Conservation (phyloP, 1,284 basidiomycete genomes). For the Peniophora sp. region DNA sequence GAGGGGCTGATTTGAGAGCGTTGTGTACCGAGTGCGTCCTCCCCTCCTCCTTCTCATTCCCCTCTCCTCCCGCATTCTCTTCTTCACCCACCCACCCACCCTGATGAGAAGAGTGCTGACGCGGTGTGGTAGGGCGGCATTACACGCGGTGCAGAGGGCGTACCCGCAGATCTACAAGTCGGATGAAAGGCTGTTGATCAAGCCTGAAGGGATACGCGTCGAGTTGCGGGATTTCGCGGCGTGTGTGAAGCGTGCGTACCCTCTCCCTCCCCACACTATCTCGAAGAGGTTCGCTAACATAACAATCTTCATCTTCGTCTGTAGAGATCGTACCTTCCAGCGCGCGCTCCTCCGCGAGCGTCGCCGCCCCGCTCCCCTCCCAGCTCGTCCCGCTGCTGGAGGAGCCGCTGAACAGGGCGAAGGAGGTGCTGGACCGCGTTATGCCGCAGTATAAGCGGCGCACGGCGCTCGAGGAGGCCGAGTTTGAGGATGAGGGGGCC, state of each 20-base stretch:
- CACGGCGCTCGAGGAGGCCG: slow-evolving; percentile 87
- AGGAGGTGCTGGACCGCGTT: slow-evolving; percentile 58
- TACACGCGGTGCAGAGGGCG: slow-evolving; percentile 92
- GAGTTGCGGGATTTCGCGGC: slow-evolving; percentile 96
- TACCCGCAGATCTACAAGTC: slow-evolving; percentile 99
- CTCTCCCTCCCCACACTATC: slow-evolving; percentile 4
- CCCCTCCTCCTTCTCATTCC: too few relatives aligned
- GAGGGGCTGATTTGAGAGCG: slow-evolving; percentile 92
- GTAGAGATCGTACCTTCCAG: slow-evolving; percentile 91
- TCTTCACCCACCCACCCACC: too few relatives aligned
- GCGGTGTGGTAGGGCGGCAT: slow-evolving; percentile 69
- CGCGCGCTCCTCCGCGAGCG: slow-evolving; percentile 81
- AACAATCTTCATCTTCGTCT: too few relatives aligned
- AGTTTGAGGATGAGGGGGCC: slow-evolving; percentile 75
- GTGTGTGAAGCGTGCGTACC: slow-evolving; percentile 81
- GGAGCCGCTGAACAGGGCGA: slow-evolving; percentile 64
- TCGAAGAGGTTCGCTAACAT: slow-evolving; percentile 6
- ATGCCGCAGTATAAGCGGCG: slow-evolving; percentile 71
- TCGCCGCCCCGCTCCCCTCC: slow-evolving; percentile 76
- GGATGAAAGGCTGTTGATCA: slow-evolving; percentile 76
- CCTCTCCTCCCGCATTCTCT: too few relatives aligned
- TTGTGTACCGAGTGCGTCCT: slow-evolving; percentile 20
- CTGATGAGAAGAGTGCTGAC: slow-evolving; percentile 38
- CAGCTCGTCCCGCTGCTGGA: slow-evolving; percentile 83
- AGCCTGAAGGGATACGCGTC: slow-evolving; percentile 83